Conservation (phyloP, 768 basidiomycete species). For the Podaxis sp. region DNA sequence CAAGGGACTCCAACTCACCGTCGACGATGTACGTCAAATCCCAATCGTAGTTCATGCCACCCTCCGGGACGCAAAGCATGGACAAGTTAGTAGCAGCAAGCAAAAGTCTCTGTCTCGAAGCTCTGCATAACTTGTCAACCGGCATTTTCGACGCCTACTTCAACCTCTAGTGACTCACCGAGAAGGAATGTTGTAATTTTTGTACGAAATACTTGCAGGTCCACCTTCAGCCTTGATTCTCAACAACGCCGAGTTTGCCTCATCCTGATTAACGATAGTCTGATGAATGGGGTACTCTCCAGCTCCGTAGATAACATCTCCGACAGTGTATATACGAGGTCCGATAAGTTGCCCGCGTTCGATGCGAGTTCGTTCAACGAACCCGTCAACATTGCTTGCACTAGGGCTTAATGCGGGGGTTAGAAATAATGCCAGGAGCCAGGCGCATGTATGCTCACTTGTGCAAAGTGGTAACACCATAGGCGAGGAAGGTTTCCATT, state of each 20-base stretch:
- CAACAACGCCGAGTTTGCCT: conserved; percentile 64
- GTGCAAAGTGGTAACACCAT: conserved; percentile 75
- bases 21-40: conserved; percentile 79
- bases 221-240: conserved; percentile 76
- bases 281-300: conserved; percentile 49
- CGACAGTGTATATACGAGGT: conserved; percentile 72
- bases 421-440: background rate
- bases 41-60: conserved; percentile 82
- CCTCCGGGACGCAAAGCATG: conserved; percentile 76
- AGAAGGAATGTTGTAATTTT: conserved; percentile 73
- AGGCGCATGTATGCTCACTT: conserved; percentile 49
- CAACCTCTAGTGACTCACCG: conserved; percentile 38
- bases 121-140: conserved; percentile 32
- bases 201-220: conserved; percentile 69
- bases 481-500: conserved; percentile 71
- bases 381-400: conserved; percentile 58
- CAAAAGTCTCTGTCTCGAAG: conserved; percentile 66
- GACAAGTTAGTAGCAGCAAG: conserved; percentile 58
- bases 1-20: conserved; percentile 36
- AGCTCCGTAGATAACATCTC: conserved; percentile 63
- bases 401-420: conserved; percentile 51
- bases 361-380: conserved; percentile 63
- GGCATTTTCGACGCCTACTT: background rate
- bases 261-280: conserved; percentile 58
- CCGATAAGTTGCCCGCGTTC: conserved; percentile 71